phyloP scores from a whole-genome alignment of 768 basidiomycete genomes.

The Chiua virens region DNA sequence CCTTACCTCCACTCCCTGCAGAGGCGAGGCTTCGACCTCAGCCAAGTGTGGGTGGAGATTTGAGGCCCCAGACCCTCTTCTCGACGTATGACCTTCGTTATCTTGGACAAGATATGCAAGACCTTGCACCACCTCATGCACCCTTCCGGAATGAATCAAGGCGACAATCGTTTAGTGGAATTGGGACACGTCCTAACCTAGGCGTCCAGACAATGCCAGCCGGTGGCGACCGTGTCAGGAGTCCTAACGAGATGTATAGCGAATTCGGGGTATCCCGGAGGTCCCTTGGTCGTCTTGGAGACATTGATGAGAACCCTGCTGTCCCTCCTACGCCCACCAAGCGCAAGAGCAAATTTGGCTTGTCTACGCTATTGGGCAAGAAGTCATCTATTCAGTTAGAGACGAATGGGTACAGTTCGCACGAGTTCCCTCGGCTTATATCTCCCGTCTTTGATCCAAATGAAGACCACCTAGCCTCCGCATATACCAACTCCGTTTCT shows the following conservation, averaged over 20 bases:
- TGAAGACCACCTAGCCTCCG: constrained; percentile 46
- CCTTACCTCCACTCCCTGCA: constrained; percentile 72
- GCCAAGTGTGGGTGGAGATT: constrained; percentile 37
- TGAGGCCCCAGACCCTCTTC: constrained; percentile 65
- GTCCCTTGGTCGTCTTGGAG: constrained; percentile 46
- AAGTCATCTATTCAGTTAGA: constrained; percentile 33
- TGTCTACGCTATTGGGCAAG: constrained; percentile 67
- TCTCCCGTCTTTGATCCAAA: constrained; percentile 45
- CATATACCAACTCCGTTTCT: constrained; percentile 51
- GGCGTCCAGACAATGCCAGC: constrained; percentile 51
- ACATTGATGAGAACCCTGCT: constrained; percentile 28
- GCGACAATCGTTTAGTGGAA: constrained; percentile 77
- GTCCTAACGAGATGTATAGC: constrained; percentile 50
- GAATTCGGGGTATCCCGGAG: constrained; percentile 73
- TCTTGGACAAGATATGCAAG: constrained; percentile 41
- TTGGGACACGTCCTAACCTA: constrained; percentile 55
- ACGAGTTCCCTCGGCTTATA: constrained; percentile 50
- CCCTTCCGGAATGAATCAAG: constrained; percentile 63
- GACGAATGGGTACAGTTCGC: constrained; percentile 36
- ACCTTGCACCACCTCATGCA: constrained; percentile 61
- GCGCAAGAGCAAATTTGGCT: constrained; percentile 72
- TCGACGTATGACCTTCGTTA: constrained; percentile 58
- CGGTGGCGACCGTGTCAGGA: constrained; percentile 33
- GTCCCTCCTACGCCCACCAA: constrained; percentile 45
- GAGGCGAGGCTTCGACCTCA: constrained; percentile 45